phyloP scores from a whole-genome alignment of 2,329 filamentous ascomycete genomes.

The Parastagonospora avenae region DNA sequence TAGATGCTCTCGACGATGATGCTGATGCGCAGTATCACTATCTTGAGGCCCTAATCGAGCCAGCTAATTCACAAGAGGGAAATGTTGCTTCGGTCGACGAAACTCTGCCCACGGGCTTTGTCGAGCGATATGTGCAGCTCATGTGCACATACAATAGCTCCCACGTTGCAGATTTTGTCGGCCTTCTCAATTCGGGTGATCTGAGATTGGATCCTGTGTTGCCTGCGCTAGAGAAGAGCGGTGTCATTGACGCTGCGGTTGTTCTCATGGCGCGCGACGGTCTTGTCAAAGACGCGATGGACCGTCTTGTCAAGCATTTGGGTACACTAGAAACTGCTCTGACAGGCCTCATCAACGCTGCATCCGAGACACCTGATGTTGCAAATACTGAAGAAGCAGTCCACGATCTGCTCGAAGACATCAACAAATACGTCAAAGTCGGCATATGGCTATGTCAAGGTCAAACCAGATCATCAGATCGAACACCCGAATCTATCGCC shows the following conservation, averaged over 20 bases:
- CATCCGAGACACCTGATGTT: slow-evolving; percentile 61
- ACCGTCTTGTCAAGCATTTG: slow-evolving; percentile 80
- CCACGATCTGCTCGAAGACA: slow-evolving; percentile 73
- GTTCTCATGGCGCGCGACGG: slow-evolving; percentile 90
- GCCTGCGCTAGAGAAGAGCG: slow-evolving; percentile 85
- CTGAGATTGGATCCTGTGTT: slow-evolving; percentile 79
- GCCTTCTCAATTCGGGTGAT: slow-evolving; percentile 74
- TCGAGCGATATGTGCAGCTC: slow-evolving; percentile 85
- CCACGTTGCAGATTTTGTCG: slow-evolving; percentile 86
- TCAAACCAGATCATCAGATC: slow-evolving; percentile 68
- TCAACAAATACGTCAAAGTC: slow-evolving; percentile 89
- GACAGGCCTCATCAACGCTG: slow-evolving; percentile 71
- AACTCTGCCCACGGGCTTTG: slow-evolving; percentile 60
- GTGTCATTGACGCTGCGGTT: slow-evolving; percentile 90
- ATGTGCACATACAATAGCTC: slow-evolving; percentile 85
- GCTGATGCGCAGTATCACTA: slow-evolving; percentile 75
- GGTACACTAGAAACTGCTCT: slow-evolving; percentile 79
- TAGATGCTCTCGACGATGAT: slow-evolving; percentile 66
- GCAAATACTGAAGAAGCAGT: slow-evolving; percentile 68
- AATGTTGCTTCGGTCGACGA: slow-evolving; percentile 17
- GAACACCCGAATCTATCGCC: slow-evolving; percentile 47
- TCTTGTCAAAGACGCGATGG: slow-evolving; percentile 80
- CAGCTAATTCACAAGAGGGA: slow-evolving; percentile 35
- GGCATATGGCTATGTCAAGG: slow-evolving; percentile 95
- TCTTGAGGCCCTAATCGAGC: slow-evolving; percentile 76